These are phyloP conservation scores for Lasiosphaeria hispida DNA, from an alignment of 495 filamentous ascomycete genomes.

Conservation along the genomic window DNA sequence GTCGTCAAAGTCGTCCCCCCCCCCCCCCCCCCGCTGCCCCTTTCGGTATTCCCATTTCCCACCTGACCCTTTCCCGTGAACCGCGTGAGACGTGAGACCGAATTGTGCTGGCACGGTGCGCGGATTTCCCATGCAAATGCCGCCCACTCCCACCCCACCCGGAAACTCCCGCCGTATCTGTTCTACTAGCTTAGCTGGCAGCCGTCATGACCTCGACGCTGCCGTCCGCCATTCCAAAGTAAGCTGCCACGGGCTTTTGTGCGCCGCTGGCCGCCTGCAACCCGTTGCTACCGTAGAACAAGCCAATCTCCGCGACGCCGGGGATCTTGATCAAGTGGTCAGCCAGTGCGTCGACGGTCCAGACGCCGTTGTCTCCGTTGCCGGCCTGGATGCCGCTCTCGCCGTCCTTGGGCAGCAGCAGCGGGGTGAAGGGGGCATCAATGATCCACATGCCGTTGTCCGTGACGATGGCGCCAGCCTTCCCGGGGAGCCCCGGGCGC, in stretches of 20 bases:
- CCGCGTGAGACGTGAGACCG: too few species aligned
- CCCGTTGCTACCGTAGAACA: slow-evolving; percentile 81
- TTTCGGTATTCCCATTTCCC: too few species aligned
- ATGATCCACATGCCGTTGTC: slow-evolving; percentile 94
- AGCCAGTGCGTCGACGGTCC: slow-evolving; percentile 75
- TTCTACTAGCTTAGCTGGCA: slow-evolving; percentile 40
- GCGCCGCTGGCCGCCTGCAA: slow-evolving; percentile 64
- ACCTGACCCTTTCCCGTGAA: too few species aligned
- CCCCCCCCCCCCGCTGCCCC: too few species aligned
- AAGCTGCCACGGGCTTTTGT: slow-evolving; percentile 88
- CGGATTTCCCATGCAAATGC: too few species aligned
- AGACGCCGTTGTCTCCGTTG: slow-evolving; percentile 55
- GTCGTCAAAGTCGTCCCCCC: too few species aligned
- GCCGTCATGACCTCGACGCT: slow-evolving; percentile 42
- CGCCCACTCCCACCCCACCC: too few species aligned
- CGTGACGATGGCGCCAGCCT: slow-evolving; percentile 81
- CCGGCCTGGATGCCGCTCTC: slow-evolving; percentile 35
- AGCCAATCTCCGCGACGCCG: slow-evolving; percentile 87
- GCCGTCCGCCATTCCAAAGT: slow-evolving; percentile 84
- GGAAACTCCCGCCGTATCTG: background rate
- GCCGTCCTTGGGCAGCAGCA: slow-evolving; percentile 60
- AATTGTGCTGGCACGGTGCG: too few species aligned
- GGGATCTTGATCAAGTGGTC: slow-evolving; percentile 72
- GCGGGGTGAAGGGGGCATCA: slow-evolving; percentile 78
- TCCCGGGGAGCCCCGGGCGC: slow-evolving; percentile 62